These are phyloP conservation scores for Aurantiochytrium sp. DNA, from an alignment of 108 stramenopile genomes.

Conservation along the genomic window DNA sequence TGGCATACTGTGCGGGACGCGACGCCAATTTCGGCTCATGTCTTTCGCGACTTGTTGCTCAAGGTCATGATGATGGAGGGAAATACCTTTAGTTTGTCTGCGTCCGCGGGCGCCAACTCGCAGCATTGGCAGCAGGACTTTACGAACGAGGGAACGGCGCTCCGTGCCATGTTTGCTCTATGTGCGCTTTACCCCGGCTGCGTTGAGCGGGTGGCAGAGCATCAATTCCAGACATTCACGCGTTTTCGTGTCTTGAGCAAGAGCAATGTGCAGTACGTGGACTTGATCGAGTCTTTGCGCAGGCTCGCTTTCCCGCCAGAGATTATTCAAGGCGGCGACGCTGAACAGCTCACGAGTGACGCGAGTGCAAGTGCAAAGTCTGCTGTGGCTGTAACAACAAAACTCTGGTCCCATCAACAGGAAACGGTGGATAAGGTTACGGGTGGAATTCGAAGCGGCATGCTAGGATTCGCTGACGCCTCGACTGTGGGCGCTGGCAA, in stretches of 20 bases:
- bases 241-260: not conserved
- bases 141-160: not conserved
- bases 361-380: not conserved
- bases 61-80: not conserved
- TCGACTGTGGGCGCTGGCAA: not conserved
- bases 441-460: not conserved
- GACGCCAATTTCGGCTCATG: not conserved
- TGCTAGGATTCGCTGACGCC: not conserved
- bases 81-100: not conserved
- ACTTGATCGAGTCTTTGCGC: not conserved
- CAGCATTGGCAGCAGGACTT: not conserved
- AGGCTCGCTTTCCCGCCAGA: not conserved
- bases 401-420: not conserved
- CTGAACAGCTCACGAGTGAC: not conserved
- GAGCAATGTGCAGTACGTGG: not conserved
- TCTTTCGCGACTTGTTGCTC: not conserved
- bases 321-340: too few species aligned
- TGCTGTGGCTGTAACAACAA: not conserved
- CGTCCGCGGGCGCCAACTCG: not conserved
- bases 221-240: not conserved
- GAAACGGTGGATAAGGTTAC: not conserved
- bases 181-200: not conserved
- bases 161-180: not conserved
- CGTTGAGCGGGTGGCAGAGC: not conserved
- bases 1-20: not conserved